Evolutionary conservation across 306 rosid species (phyloP).

Genomic region (Boehmeria nivea): DNA sequence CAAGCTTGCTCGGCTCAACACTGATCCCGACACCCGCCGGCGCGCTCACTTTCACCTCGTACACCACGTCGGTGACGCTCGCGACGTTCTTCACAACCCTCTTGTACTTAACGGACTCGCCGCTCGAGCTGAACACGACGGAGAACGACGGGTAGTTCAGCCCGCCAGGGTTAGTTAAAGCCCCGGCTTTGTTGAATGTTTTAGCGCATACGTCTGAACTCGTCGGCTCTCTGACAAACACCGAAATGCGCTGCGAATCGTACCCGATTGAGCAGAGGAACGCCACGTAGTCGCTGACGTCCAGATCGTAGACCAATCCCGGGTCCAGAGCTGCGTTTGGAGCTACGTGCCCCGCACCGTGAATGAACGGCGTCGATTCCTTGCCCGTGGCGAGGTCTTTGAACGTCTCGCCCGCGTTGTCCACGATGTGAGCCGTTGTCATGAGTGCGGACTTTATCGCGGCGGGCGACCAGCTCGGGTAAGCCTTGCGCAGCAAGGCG

Average conservation of each 20-base stretch:
- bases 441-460: constrained; percentile 78
- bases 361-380: constrained; percentile 63
- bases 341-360: constrained; percentile 93
- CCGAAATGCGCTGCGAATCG: constrained; percentile 37
- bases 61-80: constrained; percentile 51
- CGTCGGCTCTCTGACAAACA: constrained; percentile 48
- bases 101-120: constrained; percentile 41
- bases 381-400: constrained; percentile 61
- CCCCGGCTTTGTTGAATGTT: constrained; percentile 23
- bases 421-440: constrained; percentile 68
- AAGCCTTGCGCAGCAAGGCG: constrained; percentile 67
- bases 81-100: constrained; percentile 75
- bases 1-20: constrained; percentile 54
- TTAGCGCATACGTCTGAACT: constrained; percentile 36
- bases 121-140: constrained; percentile 31
- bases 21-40: constrained; percentile 55
- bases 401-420: constrained; percentile 53
- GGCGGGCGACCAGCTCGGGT: constrained; percentile 74
- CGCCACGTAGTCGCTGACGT: constrained; percentile 47
- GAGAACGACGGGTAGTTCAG: constrained; percentile 87
- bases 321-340: constrained; percentile 83
- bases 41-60: constrained; percentile 48
- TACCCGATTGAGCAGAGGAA: constrained; percentile 86
- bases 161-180: constrained; percentile 64
- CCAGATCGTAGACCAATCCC: constrained; percentile 65